Conservation (phyloP, 108 stramenopile species). For the Cyclotella kingstonii region DNA sequence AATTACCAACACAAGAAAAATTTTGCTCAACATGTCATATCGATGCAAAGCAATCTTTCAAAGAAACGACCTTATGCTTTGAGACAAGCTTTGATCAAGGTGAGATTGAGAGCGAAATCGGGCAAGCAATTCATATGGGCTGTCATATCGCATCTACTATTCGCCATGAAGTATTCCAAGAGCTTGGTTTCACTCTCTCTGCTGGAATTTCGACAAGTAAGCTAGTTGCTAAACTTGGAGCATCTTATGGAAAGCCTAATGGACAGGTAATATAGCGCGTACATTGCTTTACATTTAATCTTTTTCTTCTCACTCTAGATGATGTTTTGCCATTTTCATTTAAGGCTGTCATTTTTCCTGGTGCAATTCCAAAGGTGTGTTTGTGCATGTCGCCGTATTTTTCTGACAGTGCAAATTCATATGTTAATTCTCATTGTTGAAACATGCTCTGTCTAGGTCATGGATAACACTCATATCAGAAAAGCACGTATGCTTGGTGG, state of each 20-base stretch:
- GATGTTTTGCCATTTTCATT: not conserved
- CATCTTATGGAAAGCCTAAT: conserved; percentile 85
- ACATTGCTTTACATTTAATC: not conserved
- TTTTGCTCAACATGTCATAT: conserved; percentile 18
- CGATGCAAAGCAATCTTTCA: conserved; percentile 16
- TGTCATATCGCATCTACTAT: conserved; percentile 56
- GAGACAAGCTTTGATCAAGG: conserved; percentile 1
- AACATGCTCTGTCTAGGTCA: conserved; percentile 16
- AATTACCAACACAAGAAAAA: not conserved
- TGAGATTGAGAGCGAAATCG: conserved; percentile 24
- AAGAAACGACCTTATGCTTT: conserved; percentile 36
- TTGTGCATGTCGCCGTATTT: not conserved
- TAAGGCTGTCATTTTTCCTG: conserved; percentile 64
- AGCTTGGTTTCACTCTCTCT: conserved; percentile 77
- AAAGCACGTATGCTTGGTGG: conserved; percentile 86
- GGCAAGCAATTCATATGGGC: conserved; percentile 44
- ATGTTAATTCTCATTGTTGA: too few species aligned
- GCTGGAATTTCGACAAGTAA: conserved; percentile 81
- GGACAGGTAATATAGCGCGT: conserved; percentile 50
- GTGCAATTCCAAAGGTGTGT: conserved; percentile 37
- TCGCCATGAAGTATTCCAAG: conserved; percentile 51
- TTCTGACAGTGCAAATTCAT: too few species aligned
- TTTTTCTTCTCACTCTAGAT: not conserved
- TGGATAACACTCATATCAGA: conserved; percentile 63
- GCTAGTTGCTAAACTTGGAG: conserved; percentile 79